Evolutionary conservation across 495 filamentous ascomycete genomes (phyloP).

Genomic region (Penicillium arizonense): DNA sequence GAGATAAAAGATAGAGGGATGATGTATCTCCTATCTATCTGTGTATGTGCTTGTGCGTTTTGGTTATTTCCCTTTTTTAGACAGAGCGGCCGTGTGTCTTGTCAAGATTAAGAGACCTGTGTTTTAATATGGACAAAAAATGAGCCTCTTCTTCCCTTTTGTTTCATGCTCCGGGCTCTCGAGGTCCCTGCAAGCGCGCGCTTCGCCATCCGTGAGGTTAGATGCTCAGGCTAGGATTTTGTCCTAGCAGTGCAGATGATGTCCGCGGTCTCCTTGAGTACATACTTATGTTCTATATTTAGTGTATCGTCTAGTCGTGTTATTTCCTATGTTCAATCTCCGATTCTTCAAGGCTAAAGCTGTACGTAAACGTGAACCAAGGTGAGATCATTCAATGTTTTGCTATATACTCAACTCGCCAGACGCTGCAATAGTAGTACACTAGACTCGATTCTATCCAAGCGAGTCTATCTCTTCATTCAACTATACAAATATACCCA

Average conservation of each 20-base stretch:
- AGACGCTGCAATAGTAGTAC: slow-evolving; percentile 10
- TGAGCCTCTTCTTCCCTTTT: slow-evolving; percentile 34
- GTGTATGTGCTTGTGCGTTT: slow-evolving; percentile 32
- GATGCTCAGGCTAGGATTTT: neutral
- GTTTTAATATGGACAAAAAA: slow-evolving; percentile 50
- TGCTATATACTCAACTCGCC: neutral
- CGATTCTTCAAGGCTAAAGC: no score
- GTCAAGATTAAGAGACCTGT: slow-evolving; percentile 47
- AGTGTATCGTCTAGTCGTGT: slow-evolving; percentile 35
- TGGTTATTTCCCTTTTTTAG: slow-evolving; percentile 33
- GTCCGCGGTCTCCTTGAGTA: slow-evolving; percentile 27
- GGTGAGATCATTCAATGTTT: neutral
- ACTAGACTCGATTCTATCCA: slow-evolving; percentile 6
- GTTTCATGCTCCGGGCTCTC: slow-evolving; percentile 13
- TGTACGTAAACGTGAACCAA: neutral
- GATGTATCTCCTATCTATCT: slow-evolving; percentile 26
- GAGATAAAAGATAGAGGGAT: slow-evolving; percentile 15
- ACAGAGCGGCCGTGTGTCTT: slow-evolving; percentile 41
- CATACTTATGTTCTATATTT: slow-evolving; percentile 34
- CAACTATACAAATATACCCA: slow-evolving; percentile 17
- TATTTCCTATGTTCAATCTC: slow-evolving; percentile 26
- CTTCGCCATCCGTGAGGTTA: neutral
- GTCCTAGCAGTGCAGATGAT: slow-evolving; percentile 10
- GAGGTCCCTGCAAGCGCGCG: slow-evolving; percentile 2
- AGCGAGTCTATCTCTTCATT: slow-evolving; percentile 10